Evolutionary conservation across 306 rosid genomes (phyloP).

Genomic region (Arachis stenosperma): DNA sequence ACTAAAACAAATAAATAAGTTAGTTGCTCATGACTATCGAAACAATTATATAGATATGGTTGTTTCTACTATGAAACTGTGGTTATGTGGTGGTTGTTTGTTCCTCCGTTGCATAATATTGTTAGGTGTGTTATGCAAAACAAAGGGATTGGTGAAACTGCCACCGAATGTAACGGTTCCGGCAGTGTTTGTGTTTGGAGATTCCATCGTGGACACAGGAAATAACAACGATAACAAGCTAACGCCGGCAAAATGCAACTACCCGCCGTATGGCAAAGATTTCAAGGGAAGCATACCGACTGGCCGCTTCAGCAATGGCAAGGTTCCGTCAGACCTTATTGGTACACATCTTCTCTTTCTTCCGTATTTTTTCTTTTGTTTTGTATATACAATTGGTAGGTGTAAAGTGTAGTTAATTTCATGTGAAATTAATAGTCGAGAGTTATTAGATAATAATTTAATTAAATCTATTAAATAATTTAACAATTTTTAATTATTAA

Average conservation of each 20-base stretch:
- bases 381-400: too few relatives aligned
- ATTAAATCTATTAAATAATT: too few relatives aligned
- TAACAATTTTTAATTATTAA: too few relatives aligned
- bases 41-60: neutral
- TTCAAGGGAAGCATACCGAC: constrained; percentile 47
- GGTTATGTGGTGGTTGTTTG: neutral
- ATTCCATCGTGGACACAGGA: constrained; percentile 79
- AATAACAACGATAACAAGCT: constrained; percentile 57
- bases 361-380: neutral
- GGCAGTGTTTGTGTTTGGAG: constrained; percentile 72
- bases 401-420: too few relatives aligned
- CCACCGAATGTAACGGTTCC: constrained; percentile 58
- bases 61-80: constrained; percentile 1
- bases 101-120: constrained; percentile 7
- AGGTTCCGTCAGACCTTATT: constrained; percentile 51
- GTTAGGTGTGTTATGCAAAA: constrained; percentile 16
- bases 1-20: too few relatives aligned
- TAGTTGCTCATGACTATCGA: too few relatives aligned
- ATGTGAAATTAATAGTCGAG: too few relatives aligned
- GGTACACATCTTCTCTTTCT: constrained; percentile 11
- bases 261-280: constrained; percentile 47
- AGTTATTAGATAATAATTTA: too few relatives aligned
- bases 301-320: constrained; percentile 52
- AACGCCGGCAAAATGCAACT: constrained; percentile 45
- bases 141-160: constrained; percentile 37